Evolutionary conservation across 371 early-diverging fungal species (phyloP).

Genomic region (Entomophthora muscae): DNA sequence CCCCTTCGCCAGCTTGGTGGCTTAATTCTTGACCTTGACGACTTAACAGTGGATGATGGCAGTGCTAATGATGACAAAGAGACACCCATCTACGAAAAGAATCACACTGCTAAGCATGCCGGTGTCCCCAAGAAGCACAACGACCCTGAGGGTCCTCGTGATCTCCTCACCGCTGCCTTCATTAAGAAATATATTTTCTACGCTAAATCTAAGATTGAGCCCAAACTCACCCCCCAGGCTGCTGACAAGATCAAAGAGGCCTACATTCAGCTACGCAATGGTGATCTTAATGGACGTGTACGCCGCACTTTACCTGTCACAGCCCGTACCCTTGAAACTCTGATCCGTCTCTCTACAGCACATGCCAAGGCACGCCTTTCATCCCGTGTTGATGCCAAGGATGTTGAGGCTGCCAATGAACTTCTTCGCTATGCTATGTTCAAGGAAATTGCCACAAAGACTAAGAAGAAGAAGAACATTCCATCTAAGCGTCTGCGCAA

Average conservation of each 20-base stretch:
- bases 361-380: constrained; percentile 94
- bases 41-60: constrained; percentile 13
- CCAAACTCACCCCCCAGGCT: constrained; percentile 48
- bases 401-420: constrained; percentile 70
- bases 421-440: constrained; percentile 83
- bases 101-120: constrained; percentile 24
- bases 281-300: constrained; percentile 13
- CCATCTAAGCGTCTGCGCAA: background rate
- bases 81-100: constrained; percentile 53
- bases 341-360: constrained; percentile 97
- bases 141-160: constrained; percentile 16
- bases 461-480: constrained; percentile 23
- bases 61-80: constrained; percentile 23
- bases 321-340: constrained; percentile 95
- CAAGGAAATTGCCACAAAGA: constrained; percentile 60
- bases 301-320: constrained; percentile 73
- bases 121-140: constrained; percentile 24
- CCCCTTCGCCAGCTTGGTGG: constrained; percentile 11
- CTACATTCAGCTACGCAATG: constrained; percentile 57
- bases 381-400: constrained; percentile 56
- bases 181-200: constrained; percentile 72
- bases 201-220: constrained; percentile 54
- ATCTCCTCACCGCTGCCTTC: constrained; percentile 55
- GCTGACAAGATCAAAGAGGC: constrained; percentile 58
- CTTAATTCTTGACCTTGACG: constrained; percentile 4